phyloP scores from a whole-genome alignment of 148 eudicot genomes.

The Silene conica region DNA sequence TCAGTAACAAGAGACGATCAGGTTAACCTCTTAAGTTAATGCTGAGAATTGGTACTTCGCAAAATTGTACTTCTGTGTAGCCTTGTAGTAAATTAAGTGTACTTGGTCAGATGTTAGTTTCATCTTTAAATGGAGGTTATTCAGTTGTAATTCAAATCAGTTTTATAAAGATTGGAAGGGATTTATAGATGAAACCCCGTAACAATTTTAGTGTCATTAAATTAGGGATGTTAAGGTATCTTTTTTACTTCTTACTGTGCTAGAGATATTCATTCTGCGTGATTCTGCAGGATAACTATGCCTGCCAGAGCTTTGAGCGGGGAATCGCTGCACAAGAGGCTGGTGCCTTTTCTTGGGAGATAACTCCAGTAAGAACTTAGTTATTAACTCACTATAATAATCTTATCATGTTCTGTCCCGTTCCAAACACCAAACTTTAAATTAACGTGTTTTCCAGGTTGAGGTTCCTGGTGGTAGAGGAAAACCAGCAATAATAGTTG shows the following conservation, averaged over 20 bases:
- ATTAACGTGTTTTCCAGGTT: slow-evolving; percentile 50
- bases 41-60: neutral
- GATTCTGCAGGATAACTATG: slow-evolving; percentile 72
- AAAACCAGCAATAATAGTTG: slow-evolving; percentile 71
- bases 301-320: slow-evolving; percentile 94
- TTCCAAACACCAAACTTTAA: neutral
- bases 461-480: slow-evolving; percentile 97
- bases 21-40: slow-evolving; percentile 31
- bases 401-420: neutral
- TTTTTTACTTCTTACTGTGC: no score
- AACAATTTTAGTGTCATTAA: no score
- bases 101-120: neutral
- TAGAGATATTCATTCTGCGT: slow-evolving; percentile 9
- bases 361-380: slow-evolving; percentile 63
- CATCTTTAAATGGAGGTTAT: no score
- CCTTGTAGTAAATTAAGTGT: neutral
- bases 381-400: neutral
- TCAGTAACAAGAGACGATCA: slow-evolving; percentile 69
- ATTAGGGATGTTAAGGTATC: no score
- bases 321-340: slow-evolving; percentile 80
- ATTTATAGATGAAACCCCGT: no score
- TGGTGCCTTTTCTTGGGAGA: slow-evolving; percentile 94
- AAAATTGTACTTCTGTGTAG: neutral
- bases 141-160: no score
- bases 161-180: no score